Evolutionary conservation across 148 eudicot genomes (phyloP).

Genomic region (Nepenthes mirabilis): DNA sequence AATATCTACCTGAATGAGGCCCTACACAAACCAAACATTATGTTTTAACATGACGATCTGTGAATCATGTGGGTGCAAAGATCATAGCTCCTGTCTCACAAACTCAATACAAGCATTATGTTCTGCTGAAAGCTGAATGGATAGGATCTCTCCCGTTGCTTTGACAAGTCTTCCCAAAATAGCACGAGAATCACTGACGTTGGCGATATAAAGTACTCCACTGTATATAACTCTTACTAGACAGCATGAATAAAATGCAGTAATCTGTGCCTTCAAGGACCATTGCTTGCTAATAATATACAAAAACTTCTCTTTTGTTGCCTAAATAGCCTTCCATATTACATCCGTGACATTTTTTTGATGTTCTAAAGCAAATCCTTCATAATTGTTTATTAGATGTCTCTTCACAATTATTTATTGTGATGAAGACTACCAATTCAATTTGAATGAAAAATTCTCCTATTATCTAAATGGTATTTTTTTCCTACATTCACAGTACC

Average conservation of each 20-base stretch:
- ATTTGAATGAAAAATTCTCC: not conserved
- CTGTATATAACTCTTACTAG: constrained; percentile 53
- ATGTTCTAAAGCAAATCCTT: constrained; percentile 62
- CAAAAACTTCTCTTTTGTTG: constrained; percentile 10
- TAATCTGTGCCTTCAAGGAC: constrained; percentile 59
- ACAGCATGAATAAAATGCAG: constrained; percentile 79
- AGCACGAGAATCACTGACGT: constrained; percentile 75
- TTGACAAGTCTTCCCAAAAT: constrained; percentile 66
- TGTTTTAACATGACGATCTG: constrained; percentile 71
- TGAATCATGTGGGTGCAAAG: constrained; percentile 70
- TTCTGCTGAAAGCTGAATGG: constrained; percentile 62
- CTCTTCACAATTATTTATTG: not conserved
- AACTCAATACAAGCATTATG: constrained; percentile 66
- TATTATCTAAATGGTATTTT: no score
- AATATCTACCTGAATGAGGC: constrained; percentile 54
- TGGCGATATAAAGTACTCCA: constrained; percentile 55
- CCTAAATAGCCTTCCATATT: no score
- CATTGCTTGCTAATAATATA: constrained; percentile 58
- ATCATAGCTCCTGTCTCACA: constrained; percentile 58
- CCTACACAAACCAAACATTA: constrained; percentile 82
- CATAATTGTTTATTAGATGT: not conserved
- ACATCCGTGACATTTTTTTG: constrained; percentile 40
- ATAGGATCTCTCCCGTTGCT: constrained; percentile 59
- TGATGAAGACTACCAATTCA: not conserved
- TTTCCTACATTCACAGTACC: no score